A percentile compares a stretch with the other conserved stretches of the same genome.
phyloP scores from a whole-genome alignment of 1,284 basidiomycete species.

The Trametes polyzona region DNA sequence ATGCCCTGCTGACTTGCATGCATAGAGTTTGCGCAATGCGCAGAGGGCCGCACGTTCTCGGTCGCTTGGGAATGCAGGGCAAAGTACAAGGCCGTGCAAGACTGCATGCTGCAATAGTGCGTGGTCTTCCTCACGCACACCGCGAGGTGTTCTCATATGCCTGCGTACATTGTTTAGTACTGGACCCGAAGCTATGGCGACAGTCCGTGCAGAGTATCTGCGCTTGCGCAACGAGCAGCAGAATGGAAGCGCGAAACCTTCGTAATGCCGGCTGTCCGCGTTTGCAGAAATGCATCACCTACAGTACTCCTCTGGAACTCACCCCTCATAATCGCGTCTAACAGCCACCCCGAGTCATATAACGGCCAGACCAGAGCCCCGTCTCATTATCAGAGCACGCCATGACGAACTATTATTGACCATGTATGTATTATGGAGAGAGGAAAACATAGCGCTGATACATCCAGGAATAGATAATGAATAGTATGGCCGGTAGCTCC shows the following conservation, averaged over 20 bases:
- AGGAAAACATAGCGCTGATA: conserved; percentile 8
- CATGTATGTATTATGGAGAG: not conserved
- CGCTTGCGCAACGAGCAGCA: conserved; percentile 55
- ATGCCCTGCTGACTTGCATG: not conserved
- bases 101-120: conserved; percentile 84
- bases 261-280: conserved; percentile 6
- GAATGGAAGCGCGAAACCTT: conserved; percentile 10
- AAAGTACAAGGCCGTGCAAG: conserved; percentile 72
- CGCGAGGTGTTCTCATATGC: conserved; percentile 3
- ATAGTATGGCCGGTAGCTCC: not conserved
- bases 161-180: conserved; percentile 51
- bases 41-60: conserved; percentile 79
- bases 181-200: conserved; percentile 72
- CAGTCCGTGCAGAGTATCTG: conserved; percentile 72
- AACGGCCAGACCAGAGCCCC: no score
- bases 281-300: not conserved
- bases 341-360: no score
- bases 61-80: conserved; percentile 83
- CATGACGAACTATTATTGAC: not conserved
- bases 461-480: conserved; percentile 6
- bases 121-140: conserved; percentile 35
- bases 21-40: conserved; percentile 84
- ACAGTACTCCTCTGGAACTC: no score
- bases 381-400: no score
- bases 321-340: no score